Evolutionary conservation across 2,329 filamentous ascomycete species (phyloP), one percentile per base, ranked within the genome.

Genomic region (Colletotrichum paranaense): DNA sequence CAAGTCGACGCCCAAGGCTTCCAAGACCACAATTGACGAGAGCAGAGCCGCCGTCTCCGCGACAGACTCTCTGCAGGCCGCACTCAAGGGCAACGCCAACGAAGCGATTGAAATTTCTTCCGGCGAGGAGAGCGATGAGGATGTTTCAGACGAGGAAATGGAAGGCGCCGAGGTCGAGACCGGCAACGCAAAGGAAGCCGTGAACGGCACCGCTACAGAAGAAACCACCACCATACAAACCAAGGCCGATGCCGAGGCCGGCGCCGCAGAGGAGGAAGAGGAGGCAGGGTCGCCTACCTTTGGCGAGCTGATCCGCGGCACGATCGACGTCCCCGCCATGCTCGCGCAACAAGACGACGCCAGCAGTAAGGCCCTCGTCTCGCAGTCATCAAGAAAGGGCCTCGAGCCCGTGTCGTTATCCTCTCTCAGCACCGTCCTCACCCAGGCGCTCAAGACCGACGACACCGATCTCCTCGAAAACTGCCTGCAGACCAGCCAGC

Each of bases 401-500:
- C 85, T 93, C 74, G 87, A 88, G 22, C 86, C 91, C 24, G 93
- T 92, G 14, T 92, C 92, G 14, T 92, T 93, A 72, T 92, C 94
- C 72, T 98, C 96, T 7, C 90, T 99, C 63, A 93, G 94, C 60
- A 98, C 95, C 5, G 95, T 98, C n/a, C 92, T 99, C 73, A 92
- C 95, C 16, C 96, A 98, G 83, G 95, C 97, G 6, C 92, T 99
- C 69, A 93, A 93, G 79, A 98, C 95, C 74, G 97, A 98, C 83
- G 97, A 99, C 84, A 89, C 90, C 75, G 92, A 93, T 75, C 92
- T 98, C 65, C 92, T 99, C 78, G 96, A 98, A 86, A 95, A 94
- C 0, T 98, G 96, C 83, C 91, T 99, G 78, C 93, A 95, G 78
- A 93, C 93, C 19, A 92, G 90, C 67, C 94, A 98, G 80, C 84